Evolutionary conservation across 257 asterid species (phyloP).

Genomic region (Anisodus acutangulus): DNA sequence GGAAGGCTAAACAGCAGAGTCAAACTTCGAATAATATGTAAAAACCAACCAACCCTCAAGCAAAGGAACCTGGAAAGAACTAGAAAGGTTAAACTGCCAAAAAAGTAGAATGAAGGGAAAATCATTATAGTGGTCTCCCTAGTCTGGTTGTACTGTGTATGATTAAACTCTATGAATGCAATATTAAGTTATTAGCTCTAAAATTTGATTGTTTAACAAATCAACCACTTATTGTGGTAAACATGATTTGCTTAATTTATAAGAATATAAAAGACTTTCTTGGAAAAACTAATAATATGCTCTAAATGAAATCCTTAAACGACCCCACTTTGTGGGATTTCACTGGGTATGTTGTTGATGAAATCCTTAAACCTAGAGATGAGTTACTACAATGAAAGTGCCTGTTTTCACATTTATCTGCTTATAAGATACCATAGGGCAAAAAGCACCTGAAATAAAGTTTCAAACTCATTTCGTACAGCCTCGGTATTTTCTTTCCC

Average conservation of each 20-base stretch:
- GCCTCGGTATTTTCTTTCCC: conserved; percentile 80
- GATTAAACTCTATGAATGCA: neutral
- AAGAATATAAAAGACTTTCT: neutral
- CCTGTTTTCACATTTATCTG: neutral
- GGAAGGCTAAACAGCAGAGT: neutral
- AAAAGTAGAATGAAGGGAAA: neutral
- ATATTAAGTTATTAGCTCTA: neutral
- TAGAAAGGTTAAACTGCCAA: neutral
- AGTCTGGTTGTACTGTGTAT: neutral
- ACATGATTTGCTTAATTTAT: neutral
- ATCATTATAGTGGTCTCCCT: conserved; percentile 7
- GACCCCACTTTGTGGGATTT: conserved; percentile 35
- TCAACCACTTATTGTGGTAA: neutral
- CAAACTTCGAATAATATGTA: neutral
- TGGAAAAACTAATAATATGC: neutral
- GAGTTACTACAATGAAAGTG: conserved; percentile 22
- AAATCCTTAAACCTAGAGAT: neutral
- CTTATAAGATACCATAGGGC: neutral
- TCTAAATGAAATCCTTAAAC: conserved; percentile 39
- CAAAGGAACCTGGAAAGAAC: neutral
- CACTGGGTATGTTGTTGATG: no score
- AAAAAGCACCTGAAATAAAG: conserved; percentile 83
- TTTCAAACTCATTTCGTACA: conserved; percentile 79
- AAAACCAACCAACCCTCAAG: conserved; percentile 1
- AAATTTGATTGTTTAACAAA: neutral